Percentiles rank a stretch among this genome's conserved stretches.
Conservation (phyloP, 2,329 filamentous ascomycete genomes). For the Diaporthe sp. region DNA sequence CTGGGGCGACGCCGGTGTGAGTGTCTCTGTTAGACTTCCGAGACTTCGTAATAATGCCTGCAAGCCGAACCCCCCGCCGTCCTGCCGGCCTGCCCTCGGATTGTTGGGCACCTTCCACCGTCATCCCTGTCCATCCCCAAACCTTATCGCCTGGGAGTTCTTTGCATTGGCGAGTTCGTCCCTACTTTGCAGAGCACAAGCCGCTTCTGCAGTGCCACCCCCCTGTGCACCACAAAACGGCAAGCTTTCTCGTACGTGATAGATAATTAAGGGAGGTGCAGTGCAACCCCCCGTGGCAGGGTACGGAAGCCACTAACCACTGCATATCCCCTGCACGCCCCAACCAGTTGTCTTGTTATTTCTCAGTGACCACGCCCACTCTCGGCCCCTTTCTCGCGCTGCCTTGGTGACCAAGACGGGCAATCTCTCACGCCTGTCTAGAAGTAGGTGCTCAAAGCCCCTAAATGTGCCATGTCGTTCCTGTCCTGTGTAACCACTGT, state of each 20-base stretch:
- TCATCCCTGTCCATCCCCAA: background rate
- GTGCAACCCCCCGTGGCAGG: background rate
- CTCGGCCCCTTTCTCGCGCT: background rate
- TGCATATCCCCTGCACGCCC: background rate
- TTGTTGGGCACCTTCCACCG: background rate
- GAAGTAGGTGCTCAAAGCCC: background rate
- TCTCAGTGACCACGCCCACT: background rate
- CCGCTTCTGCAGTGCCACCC: slow-evolving; percentile 10
- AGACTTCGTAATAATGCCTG: background rate
- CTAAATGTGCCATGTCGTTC: background rate
- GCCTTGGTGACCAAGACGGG: background rate
- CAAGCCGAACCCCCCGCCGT: background rate
- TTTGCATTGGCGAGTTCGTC: slow-evolving; percentile 3
- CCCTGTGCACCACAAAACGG: background rate
- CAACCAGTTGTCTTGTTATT: background rate
- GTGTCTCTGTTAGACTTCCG: background rate
- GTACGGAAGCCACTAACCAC: background rate
- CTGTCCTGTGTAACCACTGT: background rate
- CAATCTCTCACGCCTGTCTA: background rate
- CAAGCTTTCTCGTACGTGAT: background rate
- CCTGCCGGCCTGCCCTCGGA: background rate
- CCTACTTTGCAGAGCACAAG: slow-evolving; percentile 5
- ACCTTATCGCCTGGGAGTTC: background rate
- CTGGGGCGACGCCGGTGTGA: background rate
- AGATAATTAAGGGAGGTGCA: background rate